phyloP scores from a whole-genome alignment of 495 filamentous ascomycete genomes.

The Aspergillus egyptiacus region DNA sequence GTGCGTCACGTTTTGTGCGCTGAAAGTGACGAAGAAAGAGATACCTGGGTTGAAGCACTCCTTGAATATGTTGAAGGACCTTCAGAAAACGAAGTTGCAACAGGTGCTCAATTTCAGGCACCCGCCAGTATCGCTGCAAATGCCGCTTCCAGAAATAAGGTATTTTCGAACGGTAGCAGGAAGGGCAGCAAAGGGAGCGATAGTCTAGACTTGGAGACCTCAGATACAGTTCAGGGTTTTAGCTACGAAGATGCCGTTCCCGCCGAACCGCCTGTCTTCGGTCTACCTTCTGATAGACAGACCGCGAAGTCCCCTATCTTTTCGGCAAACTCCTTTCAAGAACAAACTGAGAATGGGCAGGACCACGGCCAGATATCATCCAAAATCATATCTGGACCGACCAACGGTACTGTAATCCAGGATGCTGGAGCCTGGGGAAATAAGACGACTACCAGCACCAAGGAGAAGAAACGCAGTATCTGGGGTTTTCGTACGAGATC shows the following conservation, averaged over 20 bases:
- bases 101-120: slow-evolving; percentile 20
- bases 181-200: slow-evolving; percentile 39
- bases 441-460: slow-evolving; percentile 48
- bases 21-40: slow-evolving; percentile 87
- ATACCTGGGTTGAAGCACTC: slow-evolving; percentile 87
- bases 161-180: slow-evolving; percentile 35
- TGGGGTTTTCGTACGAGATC: slow-evolving; percentile 78
- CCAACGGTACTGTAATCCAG: slow-evolving; percentile 78
- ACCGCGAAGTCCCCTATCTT: slow-evolving; percentile 31
- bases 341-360: slow-evolving; percentile 23
- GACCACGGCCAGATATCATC: slow-evolving; percentile 32
- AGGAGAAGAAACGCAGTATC: slow-evolving; percentile 89
- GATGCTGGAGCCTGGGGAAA: slow-evolving; percentile 85
- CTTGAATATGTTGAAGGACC: slow-evolving; percentile 82
- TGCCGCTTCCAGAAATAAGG: slow-evolving; percentile 25
- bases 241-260: slow-evolving; percentile 79
- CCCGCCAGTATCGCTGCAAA: slow-evolving; percentile 15
- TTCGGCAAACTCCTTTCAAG: slow-evolving; percentile 22
- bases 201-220: slow-evolving; percentile 31
- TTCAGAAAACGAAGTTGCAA: slow-evolving; percentile 40
- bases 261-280: slow-evolving; percentile 60
- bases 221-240: slow-evolving; percentile 64
- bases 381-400: slow-evolving; percentile 79
- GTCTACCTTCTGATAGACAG: slow-evolving; percentile 44
- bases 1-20: slow-evolving; percentile 95